A percentile compares a stretch with the other conserved stretches of the same genome.
phyloP scores from a whole-genome alignment of 176 grass and related monocot genomes.

The Carex littledalei region DNA sequence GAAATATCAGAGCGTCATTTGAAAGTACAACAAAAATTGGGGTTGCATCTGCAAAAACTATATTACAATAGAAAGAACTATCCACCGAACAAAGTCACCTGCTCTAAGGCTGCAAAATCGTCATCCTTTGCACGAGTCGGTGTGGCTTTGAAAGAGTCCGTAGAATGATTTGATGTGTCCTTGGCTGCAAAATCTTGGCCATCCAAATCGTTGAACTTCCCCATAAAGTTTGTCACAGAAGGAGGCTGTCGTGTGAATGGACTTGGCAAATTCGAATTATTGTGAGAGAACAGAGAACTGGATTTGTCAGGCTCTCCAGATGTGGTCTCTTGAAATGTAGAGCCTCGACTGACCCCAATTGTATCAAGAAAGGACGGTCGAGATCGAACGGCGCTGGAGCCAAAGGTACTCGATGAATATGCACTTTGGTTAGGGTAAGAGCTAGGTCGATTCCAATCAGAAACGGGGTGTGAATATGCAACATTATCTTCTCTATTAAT shows the following conservation, averaged over 20 bases:
- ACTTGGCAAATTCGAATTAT: slow-evolving; percentile 36
- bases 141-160: slow-evolving; percentile 42
- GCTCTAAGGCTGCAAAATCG: slow-evolving; percentile 88
- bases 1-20: background rate
- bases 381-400: slow-evolving; percentile 42
- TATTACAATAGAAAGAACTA: background rate
- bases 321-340: slow-evolving; percentile 32
- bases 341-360: slow-evolving; percentile 57
- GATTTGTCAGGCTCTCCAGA: slow-evolving; percentile 30
- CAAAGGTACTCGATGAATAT: slow-evolving; percentile 50
- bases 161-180: slow-evolving; percentile 31
- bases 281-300: slow-evolving; percentile 27
- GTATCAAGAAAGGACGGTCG: slow-evolving; percentile 87
- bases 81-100: slow-evolving; percentile 40
- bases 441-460: slow-evolving; percentile 14
- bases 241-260: slow-evolving; percentile 37
- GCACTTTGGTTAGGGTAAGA: slow-evolving; percentile 35
- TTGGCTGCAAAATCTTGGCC: slow-evolving; percentile 41
- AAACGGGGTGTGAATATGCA: slow-evolving; percentile 16
- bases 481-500: slow-evolving; percentile 16
- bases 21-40: background rate
- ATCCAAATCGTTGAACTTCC: slow-evolving; percentile 32
- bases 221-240: slow-evolving; percentile 17
- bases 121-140: slow-evolving; percentile 52
- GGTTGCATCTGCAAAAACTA: slow-evolving; percentile 1